Percentiles rank a stretch among this genome's conserved stretches.
Conservation (phyloP, 805 yeast species). For the Ogataea degrootiae region DNA sequence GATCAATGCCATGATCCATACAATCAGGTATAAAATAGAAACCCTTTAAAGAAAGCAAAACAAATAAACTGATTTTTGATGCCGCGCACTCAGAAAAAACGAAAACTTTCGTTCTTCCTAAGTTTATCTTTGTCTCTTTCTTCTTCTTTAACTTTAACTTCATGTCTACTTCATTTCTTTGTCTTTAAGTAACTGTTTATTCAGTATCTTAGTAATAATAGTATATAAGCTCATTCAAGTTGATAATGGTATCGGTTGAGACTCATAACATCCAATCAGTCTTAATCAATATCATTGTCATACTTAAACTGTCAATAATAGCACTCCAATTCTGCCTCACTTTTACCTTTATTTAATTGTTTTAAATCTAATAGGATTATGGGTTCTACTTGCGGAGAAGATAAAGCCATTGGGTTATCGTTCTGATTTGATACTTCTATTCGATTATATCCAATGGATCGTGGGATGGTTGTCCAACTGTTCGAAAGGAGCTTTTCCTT, state of each 20-base stretch:
- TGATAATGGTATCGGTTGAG: conserved; percentile 2
- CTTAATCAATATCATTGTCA: background rate
- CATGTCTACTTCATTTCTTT: too few species aligned
- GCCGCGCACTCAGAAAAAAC: too few species aligned
- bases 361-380: conserved; percentile 24
- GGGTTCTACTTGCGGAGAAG: conserved; percentile 33
- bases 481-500: background rate
- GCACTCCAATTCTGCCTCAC: conserved; percentile 30
- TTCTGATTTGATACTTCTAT: conserved; percentile 26
- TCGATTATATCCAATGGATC: conserved; percentile 15
- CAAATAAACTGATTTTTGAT: too few species aligned
- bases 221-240: background rate
- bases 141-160: too few species aligned
- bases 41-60: too few species aligned
- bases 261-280: background rate
- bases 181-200: too few species aligned
- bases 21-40: too few species aligned
- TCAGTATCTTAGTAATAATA: too few species aligned
- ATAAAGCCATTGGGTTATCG: conserved; percentile 17
- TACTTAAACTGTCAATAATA: background rate
- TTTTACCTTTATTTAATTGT: conserved; percentile 7
- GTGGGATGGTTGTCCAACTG: conserved; percentile 16
- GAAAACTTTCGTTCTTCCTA: too few species aligned
- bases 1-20: too few species aligned
- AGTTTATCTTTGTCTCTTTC: too few species aligned